Conservation (phyloP, 1,139 yeast genomes). For the Diutina mesorugosa region DNA sequence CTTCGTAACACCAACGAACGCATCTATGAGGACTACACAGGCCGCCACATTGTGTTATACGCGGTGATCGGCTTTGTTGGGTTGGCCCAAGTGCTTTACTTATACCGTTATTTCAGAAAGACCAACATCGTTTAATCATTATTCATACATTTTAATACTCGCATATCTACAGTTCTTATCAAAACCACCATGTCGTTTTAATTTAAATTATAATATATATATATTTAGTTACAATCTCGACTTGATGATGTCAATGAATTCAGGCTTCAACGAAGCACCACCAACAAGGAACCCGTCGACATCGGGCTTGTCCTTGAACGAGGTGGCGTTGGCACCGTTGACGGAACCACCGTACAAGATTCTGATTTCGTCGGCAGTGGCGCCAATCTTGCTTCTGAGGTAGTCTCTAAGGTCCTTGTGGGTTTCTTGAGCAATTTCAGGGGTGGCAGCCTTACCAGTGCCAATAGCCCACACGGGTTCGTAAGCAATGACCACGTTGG, state of each 20-base stretch:
- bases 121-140: background rate
- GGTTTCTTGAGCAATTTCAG: slow-evolving; percentile 93
- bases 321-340: slow-evolving; percentile 84
- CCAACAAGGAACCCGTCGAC: slow-evolving; percentile 99
- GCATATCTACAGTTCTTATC: background rate
- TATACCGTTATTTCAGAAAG: background rate
- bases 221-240: slow-evolving; percentile 49
- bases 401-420: slow-evolving; percentile 32
- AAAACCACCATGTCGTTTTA: background rate
- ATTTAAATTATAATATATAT: slow-evolving; percentile 5
- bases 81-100: background rate
- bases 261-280: slow-evolving; percentile 98
- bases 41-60: slow-evolving; percentile 13
- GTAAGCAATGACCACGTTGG: slow-evolving; percentile 87
- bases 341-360: slow-evolving; percentile 99
- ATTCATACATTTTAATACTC: background rate
- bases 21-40: slow-evolving; percentile 22
- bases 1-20: slow-evolving; percentile 29
- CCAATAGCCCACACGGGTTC: slow-evolving; percentile 99
- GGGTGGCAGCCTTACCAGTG: slow-evolving; percentile 98
- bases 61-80: background rate
- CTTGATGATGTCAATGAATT: slow-evolving; percentile 89
- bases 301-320: slow-evolving; percentile 85
- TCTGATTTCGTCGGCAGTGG: slow-evolving; percentile 32
- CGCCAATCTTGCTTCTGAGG: background rate